Evolutionary conservation across 805 yeast species (phyloP).

Genomic region (Komagataella phaffii): DNA sequence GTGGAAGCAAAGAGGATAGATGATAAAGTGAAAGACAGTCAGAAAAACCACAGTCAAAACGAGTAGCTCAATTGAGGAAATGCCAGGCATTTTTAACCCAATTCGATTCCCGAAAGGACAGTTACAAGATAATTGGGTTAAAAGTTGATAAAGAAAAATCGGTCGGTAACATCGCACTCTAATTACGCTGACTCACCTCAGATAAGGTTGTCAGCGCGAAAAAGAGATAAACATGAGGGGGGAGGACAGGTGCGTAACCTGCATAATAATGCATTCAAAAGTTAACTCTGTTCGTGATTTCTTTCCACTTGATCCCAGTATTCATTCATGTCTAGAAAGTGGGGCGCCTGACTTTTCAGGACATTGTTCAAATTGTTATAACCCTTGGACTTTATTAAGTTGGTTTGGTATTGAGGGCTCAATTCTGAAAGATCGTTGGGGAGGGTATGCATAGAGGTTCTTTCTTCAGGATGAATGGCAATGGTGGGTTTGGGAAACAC

Average conservation of each 20-base stretch:
- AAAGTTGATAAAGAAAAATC: background rate
- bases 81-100: background rate
- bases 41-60: background rate
- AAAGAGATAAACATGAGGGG: background rate
- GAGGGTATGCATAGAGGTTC: background rate
- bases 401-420: background rate
- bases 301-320: background rate
- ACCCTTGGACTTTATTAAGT: background rate
- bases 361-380: background rate
- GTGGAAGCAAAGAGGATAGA: constrained; percentile 33
- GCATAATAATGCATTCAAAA: background rate
- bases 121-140: background rate
- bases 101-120: background rate
- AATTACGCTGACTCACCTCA: background rate
- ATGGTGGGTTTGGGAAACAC: background rate
- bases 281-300: background rate
- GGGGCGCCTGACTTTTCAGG: background rate
- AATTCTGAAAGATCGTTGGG: background rate
- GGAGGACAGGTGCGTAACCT: background rate
- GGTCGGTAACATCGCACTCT: background rate
- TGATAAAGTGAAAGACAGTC: constrained; percentile 5
- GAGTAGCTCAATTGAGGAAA: background rate
- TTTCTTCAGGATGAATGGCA: background rate
- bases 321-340: background rate
- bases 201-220: background rate